Evolutionary conservation across 139 green algal genomes (phyloP), one percentile per base, ranked within the genome.

Genomic region (Chlamydomonas schloesseri): DNA sequence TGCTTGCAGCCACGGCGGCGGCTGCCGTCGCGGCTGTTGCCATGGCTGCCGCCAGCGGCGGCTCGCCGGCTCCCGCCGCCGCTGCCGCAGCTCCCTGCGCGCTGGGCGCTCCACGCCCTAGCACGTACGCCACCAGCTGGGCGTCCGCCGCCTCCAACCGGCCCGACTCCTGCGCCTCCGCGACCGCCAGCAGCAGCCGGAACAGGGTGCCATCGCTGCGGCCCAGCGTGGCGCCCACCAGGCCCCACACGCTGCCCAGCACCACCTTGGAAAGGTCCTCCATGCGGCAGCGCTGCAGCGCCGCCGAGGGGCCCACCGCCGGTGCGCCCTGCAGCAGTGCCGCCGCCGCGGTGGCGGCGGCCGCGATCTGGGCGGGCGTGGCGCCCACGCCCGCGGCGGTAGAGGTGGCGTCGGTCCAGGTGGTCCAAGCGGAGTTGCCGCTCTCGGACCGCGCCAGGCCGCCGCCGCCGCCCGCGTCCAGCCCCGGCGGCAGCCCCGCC

Each of bases 161-260:
- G 11, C 76, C 84, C 6, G 18, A 18, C 42, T 46, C 15, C 65
- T 67, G 74, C 53, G 64, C 20, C 37, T 83, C 67, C 33, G 74
- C 46, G 55, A 89, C 31, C 33, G 73, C 67, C 37, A 89, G 67
- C 69, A 89, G 84, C 68, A 89, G 68, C 76, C 84, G 84, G 50
- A 89, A 82, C 28, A 74, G 58, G 15, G 14, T 0, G 2, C 42
- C 84, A 5, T 89, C 73, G 4, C 50, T 4, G 31, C 42, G 42
- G 3, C 74, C 65, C 29, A 89, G 84, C 67, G 67, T 57, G 9
- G 55, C 26, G 18, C 75, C 31, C 65, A 85, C 73, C 75, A 89
- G 74, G 55, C 65, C 69, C 74, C 65, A 80, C 75, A 89, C 42
- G 55, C 28, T 23, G 4, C 26, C 17, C 29, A 89, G 58, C 76